A percentile compares a stretch with the other conserved stretches of the same genome.
phyloP scores from a whole-genome alignment of 768 basidiomycete genomes.

The Pleurotus sapidus region DNA sequence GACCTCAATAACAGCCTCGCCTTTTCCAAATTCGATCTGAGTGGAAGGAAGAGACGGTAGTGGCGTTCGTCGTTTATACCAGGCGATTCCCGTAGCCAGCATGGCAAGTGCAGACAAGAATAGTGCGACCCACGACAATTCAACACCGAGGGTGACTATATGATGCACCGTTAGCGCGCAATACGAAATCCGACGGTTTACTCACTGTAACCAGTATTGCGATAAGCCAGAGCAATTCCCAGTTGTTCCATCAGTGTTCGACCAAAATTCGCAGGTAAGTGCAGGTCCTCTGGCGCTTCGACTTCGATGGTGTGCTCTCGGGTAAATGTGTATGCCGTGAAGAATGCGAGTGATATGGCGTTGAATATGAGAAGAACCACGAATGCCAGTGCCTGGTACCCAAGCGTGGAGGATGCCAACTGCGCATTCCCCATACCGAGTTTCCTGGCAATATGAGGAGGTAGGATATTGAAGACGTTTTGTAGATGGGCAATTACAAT shows the following conservation, averaged over 20 bases:
- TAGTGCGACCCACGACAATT: background rate
- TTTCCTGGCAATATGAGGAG: slow-evolving; percentile 10
- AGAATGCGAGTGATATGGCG: too few species aligned
- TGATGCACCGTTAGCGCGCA: too few species aligned
- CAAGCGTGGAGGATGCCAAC: slow-evolving; percentile 10
- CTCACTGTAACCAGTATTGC: slow-evolving; percentile 12
- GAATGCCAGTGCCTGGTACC: slow-evolving; percentile 6
- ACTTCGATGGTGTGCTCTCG: slow-evolving; percentile 10
- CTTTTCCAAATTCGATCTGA: too few species aligned
- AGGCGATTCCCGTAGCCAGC: background rate
- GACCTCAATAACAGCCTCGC: too few species aligned
- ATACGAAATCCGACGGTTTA: background rate
- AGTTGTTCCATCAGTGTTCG: slow-evolving; percentile 5
- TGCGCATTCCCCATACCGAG: background rate
- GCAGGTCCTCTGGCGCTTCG: background rate
- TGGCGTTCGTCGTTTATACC: background rate
- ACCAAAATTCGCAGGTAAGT: slow-evolving; percentile 3
- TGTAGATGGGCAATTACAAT: slow-evolving; percentile 13
- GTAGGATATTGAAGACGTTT: slow-evolving; percentile 13
- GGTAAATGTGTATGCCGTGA: too few species aligned
- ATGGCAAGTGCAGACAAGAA: background rate
- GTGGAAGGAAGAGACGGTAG: too few species aligned
- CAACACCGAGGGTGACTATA: background rate
- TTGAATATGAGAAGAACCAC: too few species aligned
- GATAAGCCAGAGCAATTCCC: slow-evolving; percentile 12